Evolutionary conservation across 2,329 filamentous ascomycete genomes (phyloP).

Genomic region (Colletotrichum sublineola): DNA sequence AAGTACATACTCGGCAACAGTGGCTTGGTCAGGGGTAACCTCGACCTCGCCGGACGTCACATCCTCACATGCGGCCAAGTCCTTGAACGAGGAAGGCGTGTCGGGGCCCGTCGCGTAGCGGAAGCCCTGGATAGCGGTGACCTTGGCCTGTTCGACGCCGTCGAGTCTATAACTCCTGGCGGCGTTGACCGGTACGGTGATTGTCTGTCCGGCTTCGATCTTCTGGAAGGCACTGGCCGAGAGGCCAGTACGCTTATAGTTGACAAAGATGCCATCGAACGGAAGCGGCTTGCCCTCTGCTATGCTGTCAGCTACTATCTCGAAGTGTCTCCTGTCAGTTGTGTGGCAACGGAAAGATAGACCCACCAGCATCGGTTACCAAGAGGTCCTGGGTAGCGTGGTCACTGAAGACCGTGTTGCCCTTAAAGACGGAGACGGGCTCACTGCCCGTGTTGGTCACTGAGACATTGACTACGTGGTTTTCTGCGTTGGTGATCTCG

Average conservation of each 20-base stretch:
- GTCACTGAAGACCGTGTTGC: conserved; percentile 39
- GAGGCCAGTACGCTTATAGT: conserved; percentile 38
- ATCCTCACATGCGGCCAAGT: conserved; percentile 27
- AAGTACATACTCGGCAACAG: conserved; percentile 22
- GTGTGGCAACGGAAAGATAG: background rate
- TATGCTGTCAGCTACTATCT: background rate
- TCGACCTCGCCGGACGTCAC: conserved; percentile 30
- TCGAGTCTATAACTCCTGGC: conserved; percentile 39
- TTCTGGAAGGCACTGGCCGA: conserved; percentile 31
- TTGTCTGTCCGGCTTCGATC: conserved; percentile 35
- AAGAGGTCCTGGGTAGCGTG: conserved; percentile 40
- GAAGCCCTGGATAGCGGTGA: conserved; percentile 39
- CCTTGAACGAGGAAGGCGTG: conserved; percentile 22
- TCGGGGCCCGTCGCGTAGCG: conserved; percentile 28
- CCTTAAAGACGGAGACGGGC: conserved; percentile 36
- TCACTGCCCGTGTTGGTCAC: conserved; percentile 39
- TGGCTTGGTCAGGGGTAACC: conserved; percentile 28
- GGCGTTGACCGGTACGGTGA: conserved; percentile 39
- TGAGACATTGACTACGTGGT: conserved; percentile 36
- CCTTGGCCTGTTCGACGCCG: conserved; percentile 32
- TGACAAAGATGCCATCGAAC: conserved; percentile 38
- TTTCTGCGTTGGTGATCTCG: conserved; percentile 29
- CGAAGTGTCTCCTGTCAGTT: fast-evolving
- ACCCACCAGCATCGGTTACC: conserved; percentile 38
- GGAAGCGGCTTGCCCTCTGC: conserved; percentile 35